Evolutionary conservation across 1,284 basidiomycete species (phyloP), one percentile per base, ranked within the genome.

Genomic region (Hemileia vastatrix): DNA sequence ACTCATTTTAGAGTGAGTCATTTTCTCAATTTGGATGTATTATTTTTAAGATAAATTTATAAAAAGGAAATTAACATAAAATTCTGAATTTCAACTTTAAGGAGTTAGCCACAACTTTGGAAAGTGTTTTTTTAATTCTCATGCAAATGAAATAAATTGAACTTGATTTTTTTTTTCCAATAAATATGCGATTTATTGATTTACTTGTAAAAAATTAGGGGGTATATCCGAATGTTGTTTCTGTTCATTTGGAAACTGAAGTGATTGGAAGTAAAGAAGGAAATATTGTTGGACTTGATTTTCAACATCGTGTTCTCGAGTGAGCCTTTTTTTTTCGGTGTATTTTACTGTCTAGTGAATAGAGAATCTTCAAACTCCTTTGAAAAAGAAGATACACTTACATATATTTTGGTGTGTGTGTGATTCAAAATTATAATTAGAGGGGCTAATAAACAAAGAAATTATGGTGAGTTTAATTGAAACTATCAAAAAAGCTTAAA

Each of bases 141-240:
- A 40, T 5, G 11, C 19, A 43, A 13, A 5, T 4, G 5, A 6
- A 55, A 23, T n/a, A n/a, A n/a, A n/a, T n/a, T n/a, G n/a, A n/a
- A n/a, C n/a, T n/a, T n/a, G n/a, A n/a, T n/a, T n/a, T n/a, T n/a
- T n/a, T n/a, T n/a, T n/a, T n/a, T n/a, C n/a, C n/a, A n/a, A n/a
- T n/a, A n/a, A n/a, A n/a, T n/a, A n/a, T n/a, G 5, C 4, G 36
- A 9, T 27, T 21, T 32, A 8, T n/a, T 55, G 13, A 13, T 50
- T 19, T 33, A 3, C 31, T n/a, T n/a, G n/a, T n/a, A n/a, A n/a
- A n/a, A n/a, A n/a, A n/a, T n/a, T n/a, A 63, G 60, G 54, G 60
- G 13, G 60, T 63, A 21, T 63, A 63, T 44, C 60, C 60, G 6
- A 63, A 63, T 36, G 60, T 63, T n/a, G 48, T 50, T 23, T 63